These are phyloP conservation scores for Alternaria incomplexa DNA, from an alignment of 2,329 filamentous ascomycete species.

Conservation along the genomic window DNA sequence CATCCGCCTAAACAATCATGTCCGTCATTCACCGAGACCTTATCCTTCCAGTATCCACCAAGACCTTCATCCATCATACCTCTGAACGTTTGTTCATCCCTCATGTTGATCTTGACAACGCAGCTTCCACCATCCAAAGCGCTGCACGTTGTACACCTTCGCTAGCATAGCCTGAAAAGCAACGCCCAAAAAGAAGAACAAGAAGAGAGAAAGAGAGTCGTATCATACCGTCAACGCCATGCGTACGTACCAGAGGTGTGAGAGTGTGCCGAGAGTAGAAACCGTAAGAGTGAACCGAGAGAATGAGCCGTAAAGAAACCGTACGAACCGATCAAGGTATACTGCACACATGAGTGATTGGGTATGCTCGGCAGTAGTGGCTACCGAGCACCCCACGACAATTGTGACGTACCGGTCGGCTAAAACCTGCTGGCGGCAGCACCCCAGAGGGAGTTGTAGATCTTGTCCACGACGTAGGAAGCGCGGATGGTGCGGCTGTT, in stretches of 20 bases:
- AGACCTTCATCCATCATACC: neutral
- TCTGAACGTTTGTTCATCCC: neutral
- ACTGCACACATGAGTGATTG: constrained; percentile 11
- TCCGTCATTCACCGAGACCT: neutral
- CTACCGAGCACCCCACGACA: constrained; percentile 7
- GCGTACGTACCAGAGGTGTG: constrained; percentile 7
- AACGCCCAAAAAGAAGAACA: constrained; percentile 3
- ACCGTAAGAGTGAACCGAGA: neutral
- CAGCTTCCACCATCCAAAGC: neutral
- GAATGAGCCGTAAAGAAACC: neutral
- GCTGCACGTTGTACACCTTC: neutral
- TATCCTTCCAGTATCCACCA: neutral
- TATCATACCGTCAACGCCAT: constrained; percentile 16
- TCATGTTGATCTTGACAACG: neutral
- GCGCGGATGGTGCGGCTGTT: constrained; percentile 92
- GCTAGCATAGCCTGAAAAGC: neutral
- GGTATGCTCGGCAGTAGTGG: constrained; percentile 8
- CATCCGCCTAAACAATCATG: neutral
- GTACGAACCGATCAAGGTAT: neutral
- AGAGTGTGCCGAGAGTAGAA: constrained; percentile 1
- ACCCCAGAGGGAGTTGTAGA: constrained; percentile 88
- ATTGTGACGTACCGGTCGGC: constrained; percentile 22
- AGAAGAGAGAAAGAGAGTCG: neutral
- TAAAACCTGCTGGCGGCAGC: constrained; percentile 39
- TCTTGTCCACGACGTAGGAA: constrained; percentile 94